Evolutionary conservation across 176 grass and related monocot species (phyloP).

Genomic region (Carex scoparia): DNA sequence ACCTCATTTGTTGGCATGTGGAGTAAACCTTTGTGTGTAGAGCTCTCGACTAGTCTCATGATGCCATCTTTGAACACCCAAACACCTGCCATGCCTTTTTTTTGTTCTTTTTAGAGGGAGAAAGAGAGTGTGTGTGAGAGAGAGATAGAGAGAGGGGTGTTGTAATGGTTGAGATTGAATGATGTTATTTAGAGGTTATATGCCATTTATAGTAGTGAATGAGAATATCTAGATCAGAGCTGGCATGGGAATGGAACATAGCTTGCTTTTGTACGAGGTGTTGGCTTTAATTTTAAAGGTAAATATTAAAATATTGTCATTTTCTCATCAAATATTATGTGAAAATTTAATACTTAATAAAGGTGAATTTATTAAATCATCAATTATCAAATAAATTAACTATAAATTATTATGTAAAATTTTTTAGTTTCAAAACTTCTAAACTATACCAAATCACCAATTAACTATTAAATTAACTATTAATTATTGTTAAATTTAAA

Average conservation of each 20-base stretch:
- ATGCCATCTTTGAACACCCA: conserved; percentile 96
- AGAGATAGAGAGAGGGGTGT: not conserved
- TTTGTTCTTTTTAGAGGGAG: not conserved
- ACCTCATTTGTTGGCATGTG: conserved; percentile 60
- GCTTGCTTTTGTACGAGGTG: not conserved
- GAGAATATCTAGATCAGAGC: not conserved
- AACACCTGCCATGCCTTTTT: conserved; percentile 48
- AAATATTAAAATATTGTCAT: not conserved
- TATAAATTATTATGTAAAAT: no score
- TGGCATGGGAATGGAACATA: not conserved
- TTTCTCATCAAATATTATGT: no score
- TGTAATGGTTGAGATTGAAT: not conserved
- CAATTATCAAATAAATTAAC: no score
- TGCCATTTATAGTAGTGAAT: not conserved
- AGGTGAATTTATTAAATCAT: no score
- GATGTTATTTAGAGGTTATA: not conserved
- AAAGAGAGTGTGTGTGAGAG: not conserved
- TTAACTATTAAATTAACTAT: no score
- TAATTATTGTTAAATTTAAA: no score
- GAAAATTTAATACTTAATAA: no score
- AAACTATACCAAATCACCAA: no score
- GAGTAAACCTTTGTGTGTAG: conserved; percentile 60
- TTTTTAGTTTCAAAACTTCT: no score
- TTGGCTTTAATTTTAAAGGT: not conserved
- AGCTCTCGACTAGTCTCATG: conserved; percentile 66